Conservation (phyloP, 2,329 filamentous ascomycete species). For the Colletotrichum orbiculare region DNA sequence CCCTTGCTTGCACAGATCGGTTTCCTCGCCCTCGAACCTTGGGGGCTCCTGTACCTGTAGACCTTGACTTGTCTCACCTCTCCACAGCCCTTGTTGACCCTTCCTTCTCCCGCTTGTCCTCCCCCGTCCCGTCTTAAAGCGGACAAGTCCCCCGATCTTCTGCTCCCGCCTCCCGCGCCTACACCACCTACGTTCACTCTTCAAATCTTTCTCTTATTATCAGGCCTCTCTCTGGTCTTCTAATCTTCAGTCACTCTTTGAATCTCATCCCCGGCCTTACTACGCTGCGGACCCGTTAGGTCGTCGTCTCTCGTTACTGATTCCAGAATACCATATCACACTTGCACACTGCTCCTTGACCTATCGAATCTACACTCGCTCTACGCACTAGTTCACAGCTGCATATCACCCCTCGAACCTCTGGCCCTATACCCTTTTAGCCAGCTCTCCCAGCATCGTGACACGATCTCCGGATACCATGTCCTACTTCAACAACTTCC, state of each 20-base stretch:
- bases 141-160: slow-evolving; percentile 40
- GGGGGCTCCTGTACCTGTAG: slow-evolving; percentile 16
- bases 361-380: neutral
- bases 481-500: slow-evolving; percentile 34
- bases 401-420: no score
- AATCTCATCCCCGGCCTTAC: neutral
- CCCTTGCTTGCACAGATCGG: slow-evolving; percentile 38
- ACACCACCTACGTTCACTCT: slow-evolving; percentile 43
- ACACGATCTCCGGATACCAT: no score
- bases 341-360: slow-evolving; percentile 11
- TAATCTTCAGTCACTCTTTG: slow-evolving; percentile 38
- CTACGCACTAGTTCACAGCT: neutral
- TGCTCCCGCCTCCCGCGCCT: slow-evolving; percentile 38
- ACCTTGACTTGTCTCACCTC: slow-evolving; percentile 34
- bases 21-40: slow-evolving; percentile 35
- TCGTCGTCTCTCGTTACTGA: slow-evolving; percentile 22
- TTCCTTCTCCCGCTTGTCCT: slow-evolving; percentile 32
- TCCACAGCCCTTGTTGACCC: slow-evolving; percentile 29
- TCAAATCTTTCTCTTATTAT: slow-evolving; percentile 38
- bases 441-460: no score
- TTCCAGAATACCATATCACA: neutral
- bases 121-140: slow-evolving; percentile 42
- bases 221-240: slow-evolving; percentile 33
- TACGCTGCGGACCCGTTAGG: neutral
- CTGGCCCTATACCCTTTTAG: no score